These are phyloP conservation scores for Luzula sylvatica DNA, from an alignment of 176 grass and related monocot species.

Conservation along the genomic window DNA sequence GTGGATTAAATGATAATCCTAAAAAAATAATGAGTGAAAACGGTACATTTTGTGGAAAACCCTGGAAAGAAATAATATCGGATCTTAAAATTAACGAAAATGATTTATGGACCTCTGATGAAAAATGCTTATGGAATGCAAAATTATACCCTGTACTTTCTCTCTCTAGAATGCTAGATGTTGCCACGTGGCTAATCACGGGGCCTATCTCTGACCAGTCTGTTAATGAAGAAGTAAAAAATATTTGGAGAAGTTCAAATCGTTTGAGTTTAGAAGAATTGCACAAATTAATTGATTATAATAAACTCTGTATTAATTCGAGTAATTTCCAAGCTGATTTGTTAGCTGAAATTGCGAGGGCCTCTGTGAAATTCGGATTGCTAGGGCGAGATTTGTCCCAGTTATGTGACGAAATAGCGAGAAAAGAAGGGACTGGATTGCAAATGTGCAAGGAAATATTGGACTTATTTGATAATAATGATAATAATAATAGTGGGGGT, in stretches of 20 bases:
- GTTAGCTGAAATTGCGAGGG: conserved; percentile 50
- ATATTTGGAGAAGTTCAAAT: conserved; percentile 50
- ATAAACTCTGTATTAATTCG: conserved; percentile 44
- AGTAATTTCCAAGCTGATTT: conserved; percentile 61
- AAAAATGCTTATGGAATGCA: conserved; percentile 89
- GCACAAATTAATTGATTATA: conserved; percentile 60
- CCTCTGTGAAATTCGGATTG: conserved; percentile 68
- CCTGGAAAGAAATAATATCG: conserved; percentile 69
- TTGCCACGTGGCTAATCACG: conserved; percentile 69
- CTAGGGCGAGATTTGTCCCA: conserved; percentile 66
- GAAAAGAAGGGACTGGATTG: conserved; percentile 31
- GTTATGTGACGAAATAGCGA: conserved; percentile 63
- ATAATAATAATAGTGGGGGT: conserved; percentile 35
- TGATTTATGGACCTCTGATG: conserved; percentile 60
- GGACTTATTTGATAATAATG: conserved; percentile 36
- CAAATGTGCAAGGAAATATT: conserved; percentile 61
- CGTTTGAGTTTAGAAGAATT: conserved; percentile 84
- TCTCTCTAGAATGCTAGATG: conserved; percentile 57
- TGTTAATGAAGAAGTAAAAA: conserved; percentile 26
- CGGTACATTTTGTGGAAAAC: conserved; percentile 83
- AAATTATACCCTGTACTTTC: conserved; percentile 58
- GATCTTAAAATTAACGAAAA: conserved; percentile 55
- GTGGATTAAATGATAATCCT: conserved; percentile 86
- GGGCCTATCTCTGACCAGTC: conserved; percentile 28
- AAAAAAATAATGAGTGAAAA: conserved; percentile 42